Evolutionary conservation across 495 filamentous ascomycete species (phyloP).

Genomic region (Penicillium odoratum): DNA sequence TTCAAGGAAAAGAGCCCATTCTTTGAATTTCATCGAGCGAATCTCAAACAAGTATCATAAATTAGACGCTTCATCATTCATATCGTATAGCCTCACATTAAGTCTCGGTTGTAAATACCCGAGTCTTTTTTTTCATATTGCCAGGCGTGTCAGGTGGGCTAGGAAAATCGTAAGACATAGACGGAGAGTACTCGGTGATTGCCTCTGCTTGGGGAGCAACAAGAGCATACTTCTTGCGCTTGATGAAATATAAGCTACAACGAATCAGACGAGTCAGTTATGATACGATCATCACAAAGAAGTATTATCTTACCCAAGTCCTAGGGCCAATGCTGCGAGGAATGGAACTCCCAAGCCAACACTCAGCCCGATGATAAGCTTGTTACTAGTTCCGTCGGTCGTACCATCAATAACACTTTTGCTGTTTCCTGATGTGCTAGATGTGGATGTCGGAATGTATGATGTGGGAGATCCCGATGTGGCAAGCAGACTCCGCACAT

Average conservation of each 20-base stretch:
- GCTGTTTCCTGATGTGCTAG: not conserved
- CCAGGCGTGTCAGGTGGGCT: not conserved
- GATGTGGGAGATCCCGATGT: slow-evolving; percentile 35
- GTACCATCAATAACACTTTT: not conserved
- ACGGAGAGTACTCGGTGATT: not conserved
- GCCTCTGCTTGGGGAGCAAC: not conserved
- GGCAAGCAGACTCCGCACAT: slow-evolving; percentile 33
- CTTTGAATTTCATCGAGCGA: not conserved
- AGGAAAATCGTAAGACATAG: not conserved
- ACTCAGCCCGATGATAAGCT: slow-evolving; percentile 43
- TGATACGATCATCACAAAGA: not conserved
- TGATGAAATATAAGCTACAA: not conserved
- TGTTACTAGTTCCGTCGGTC: slow-evolving; percentile 24
- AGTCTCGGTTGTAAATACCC: not conserved
- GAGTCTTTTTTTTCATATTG: not conserved
- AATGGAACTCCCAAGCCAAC: slow-evolving; percentile 45
- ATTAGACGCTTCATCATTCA: not conserved
- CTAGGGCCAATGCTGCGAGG: slow-evolving; percentile 30
- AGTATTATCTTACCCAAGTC: slow-evolving; percentile 32
- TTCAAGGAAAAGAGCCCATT: too few relatives aligned
- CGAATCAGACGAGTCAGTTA: not conserved
- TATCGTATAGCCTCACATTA: not conserved
- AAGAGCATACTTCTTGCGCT: not conserved
- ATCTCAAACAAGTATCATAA: not conserved
- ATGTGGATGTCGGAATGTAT: slow-evolving; percentile 20